Evolutionary conservation across 2,329 filamentous ascomycete genomes (phyloP), one percentile per base, ranked within the genome.

Genomic region (Graphilbum fragrans): DNA sequence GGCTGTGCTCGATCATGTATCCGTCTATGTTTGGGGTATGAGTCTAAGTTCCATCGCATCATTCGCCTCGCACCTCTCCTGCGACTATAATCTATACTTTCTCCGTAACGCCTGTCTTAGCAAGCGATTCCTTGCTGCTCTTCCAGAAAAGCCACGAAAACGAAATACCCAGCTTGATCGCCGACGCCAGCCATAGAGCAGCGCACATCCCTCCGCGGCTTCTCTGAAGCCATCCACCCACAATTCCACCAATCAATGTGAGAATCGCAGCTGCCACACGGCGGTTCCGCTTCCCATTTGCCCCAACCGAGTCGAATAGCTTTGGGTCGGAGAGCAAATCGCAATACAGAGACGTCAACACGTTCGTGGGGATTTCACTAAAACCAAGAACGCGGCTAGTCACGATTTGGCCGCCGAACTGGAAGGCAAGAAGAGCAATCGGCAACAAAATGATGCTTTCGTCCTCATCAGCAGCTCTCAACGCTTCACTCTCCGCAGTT

Each of bases 141-240:
- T 68, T 73, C 80, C 80, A 84, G 2, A 71, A 48, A 16, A 74
- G 58, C 79, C 80, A 83, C 0, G 69, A 60, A 2, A 72, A 19
- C 1, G 76, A 64, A 45, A 80, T 73, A 2, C 59, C 32, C 1
- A 69, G 50, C 59, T 84, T 83, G 37, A 82, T 50, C 0, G 50
- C 57, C 0, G 71, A 66, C 0, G 74, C 75, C n/a, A 70, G 63
- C 77, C 77, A 82, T 44, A 82, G 51, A 12, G 39, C 45, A 5
- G 41, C 32, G 14, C 41, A 38, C 47, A 1, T 50, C 35, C 74
- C 69, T 1, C 66, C 70, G 0, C 64, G 62, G 17, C 70, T 69
- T 0, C 72, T 72, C 10, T 71, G 37, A 0, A 75, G 58, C 11
- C 67, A 38, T 0, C 72, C 72, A 4, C 71, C 72, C 1, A 60